Conservation (phyloP, 1,284 basidiomycete species). For the Sphaerobolus stellatus region DNA sequence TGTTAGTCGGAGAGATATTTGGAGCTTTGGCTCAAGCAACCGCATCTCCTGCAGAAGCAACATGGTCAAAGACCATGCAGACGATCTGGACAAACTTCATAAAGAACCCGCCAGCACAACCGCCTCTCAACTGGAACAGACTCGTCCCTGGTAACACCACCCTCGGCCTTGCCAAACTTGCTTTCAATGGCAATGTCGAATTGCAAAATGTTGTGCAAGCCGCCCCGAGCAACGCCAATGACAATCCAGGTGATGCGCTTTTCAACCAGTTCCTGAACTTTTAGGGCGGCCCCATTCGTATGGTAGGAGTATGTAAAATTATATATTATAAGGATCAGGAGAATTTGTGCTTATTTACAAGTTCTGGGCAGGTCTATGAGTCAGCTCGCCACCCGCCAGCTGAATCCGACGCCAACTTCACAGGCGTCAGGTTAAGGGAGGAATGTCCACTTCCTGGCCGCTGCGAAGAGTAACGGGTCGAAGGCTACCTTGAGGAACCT, state of each 20-base stretch:
- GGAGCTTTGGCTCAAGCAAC: constrained; percentile 17
- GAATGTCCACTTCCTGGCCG: no score
- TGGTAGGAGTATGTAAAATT: no score
- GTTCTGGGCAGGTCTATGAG: no score
- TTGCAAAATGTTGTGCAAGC: constrained; percentile 9
- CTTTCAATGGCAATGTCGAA: constrained; percentile 8
- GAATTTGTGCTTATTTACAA: no score
- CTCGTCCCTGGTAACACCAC: constrained; percentile 11
- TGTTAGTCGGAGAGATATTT: constrained; percentile 18
- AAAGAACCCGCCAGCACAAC: constrained; percentile 13
- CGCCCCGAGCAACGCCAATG: not conserved
- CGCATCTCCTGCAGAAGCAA: constrained; percentile 14
- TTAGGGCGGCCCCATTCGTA: no score
- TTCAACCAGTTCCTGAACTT: constrained; percentile 6
- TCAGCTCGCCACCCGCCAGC: no score
- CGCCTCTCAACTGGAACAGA: constrained; percentile 3
- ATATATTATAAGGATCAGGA: no score
- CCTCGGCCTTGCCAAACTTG: constrained; percentile 4
- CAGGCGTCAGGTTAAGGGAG: no score
- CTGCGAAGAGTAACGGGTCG: no score
- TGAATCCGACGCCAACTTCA: no score
- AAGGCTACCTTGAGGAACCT: no score
- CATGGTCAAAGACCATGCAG: constrained; percentile 17
- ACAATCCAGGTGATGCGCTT: constrained; percentile 4
- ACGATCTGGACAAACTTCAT: constrained; percentile 18